phyloP scores from a whole-genome alignment of 2,329 filamentous ascomycete species.

The Dothistroma septosporum region DNA sequence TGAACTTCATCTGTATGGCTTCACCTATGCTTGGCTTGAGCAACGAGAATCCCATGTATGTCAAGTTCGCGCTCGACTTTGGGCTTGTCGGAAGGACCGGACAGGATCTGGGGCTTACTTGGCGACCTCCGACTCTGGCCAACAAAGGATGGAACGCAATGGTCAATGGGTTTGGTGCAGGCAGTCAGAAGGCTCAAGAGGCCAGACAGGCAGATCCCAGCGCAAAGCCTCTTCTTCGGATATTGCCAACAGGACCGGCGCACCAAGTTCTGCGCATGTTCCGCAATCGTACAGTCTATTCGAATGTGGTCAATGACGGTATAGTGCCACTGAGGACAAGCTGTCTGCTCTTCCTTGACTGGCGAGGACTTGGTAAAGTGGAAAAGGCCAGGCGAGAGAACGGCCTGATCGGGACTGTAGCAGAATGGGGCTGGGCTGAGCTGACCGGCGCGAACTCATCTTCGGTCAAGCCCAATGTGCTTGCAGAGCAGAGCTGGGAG shows the following conservation, averaged over 20 bases:
- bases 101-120: conserved; percentile 89
- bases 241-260: conserved; percentile 85
- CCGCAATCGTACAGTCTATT: conserved; percentile 85
- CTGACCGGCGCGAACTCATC: conserved; percentile 69
- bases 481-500: conserved; percentile 20
- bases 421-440: conserved; percentile 92
- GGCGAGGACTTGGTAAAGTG: conserved; percentile 87
- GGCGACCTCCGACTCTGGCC: conserved; percentile 81
- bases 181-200: conserved; percentile 46
- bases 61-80: conserved; percentile 95
- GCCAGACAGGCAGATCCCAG: conserved; percentile 62
- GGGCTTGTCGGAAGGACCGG: conserved; percentile 93
- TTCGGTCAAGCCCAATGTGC: conserved; percentile 39
- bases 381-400: conserved; percentile 92
- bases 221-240: conserved; percentile 81
- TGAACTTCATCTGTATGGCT: conserved; percentile 87
- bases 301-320: conserved; percentile 95
- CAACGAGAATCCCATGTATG: conserved; percentile 95
- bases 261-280: conserved; percentile 84
- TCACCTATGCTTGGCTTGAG: conserved; percentile 86
- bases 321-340: conserved; percentile 94
- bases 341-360: conserved; percentile 93
- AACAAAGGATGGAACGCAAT: conserved; percentile 84
- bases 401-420: conserved; percentile 85
- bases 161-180: conserved; percentile 71